phyloP scores from a whole-genome alignment of 1,284 basidiomycete species.

The Naganishia sp. region DNA sequence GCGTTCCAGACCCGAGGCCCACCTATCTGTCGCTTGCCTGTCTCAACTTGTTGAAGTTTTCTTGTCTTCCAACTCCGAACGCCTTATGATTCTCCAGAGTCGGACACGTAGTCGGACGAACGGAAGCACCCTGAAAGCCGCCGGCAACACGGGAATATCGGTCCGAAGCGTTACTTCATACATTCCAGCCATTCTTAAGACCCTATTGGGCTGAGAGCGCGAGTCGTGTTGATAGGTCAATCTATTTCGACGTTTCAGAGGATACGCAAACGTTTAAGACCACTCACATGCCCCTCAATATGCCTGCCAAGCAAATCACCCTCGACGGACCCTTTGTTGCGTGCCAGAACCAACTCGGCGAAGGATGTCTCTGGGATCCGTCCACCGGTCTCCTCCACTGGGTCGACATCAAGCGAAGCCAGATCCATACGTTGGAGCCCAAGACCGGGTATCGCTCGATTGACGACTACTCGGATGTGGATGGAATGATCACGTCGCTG shows the following conservation, averaged over 20 bases:
- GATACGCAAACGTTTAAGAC: neutral
- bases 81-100: neutral
- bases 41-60: no score
- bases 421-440: conserved; percentile 49
- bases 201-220: neutral
- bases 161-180: conserved; percentile 2
- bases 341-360: conserved; percentile 45
- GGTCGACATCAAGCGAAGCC: conserved; percentile 47
- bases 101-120: neutral
- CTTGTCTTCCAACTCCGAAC: no score
- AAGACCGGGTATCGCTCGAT: conserved; percentile 39
- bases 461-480: conserved; percentile 42
- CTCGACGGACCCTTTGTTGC: conserved; percentile 43
- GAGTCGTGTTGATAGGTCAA: neutral
- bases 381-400: conserved; percentile 45
- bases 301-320: conserved; percentile 34
- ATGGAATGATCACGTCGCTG: conserved; percentile 41
- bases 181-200: neutral
- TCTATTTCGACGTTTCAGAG: neutral
- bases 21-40: no score
- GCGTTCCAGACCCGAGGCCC: no score
- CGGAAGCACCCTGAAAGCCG: neutral
- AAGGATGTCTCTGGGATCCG: conserved; percentile 51
- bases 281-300: neutral
- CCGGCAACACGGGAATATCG: conserved; percentile 9